Base-by-base conservation (phyloP, 495 filamentous ascomycete genomes). In the Penicillium maclennaniae region DNA sequence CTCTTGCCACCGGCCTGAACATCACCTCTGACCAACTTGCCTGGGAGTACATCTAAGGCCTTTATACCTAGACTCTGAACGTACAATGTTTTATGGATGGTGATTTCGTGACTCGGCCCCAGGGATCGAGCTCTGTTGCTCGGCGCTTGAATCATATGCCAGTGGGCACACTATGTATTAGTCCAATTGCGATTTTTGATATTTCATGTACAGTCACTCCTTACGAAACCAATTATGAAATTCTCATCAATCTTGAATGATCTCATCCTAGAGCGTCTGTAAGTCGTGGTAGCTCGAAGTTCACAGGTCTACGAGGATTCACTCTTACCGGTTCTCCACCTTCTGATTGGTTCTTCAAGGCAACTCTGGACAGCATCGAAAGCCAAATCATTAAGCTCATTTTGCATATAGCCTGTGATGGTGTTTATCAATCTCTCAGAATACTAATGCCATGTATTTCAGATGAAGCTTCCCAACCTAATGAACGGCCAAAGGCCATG, bases 11-110 rank as follows among this genome's bases (percentile, higher is more conserved):
- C 9, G 16, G 47, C 17, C 10, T 46, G 34, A 56, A 53, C 40
- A 39, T 47, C 12, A 56, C 48, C n/a, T 49, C 48, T 10, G 46
- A 43, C 19, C 51, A 53, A 9, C 42, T 55, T 43, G 60, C 70
- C 21, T 71, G 67, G 69, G 59, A 73, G 63, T 73, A 73, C 27
- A 55, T 66, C 45, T 73, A 66, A 62, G 37, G 21, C 28, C 25
- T 42, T 40, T 19, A 20, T 14, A 10, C 38, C n/a, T 19, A n/a
- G 37, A 39, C 8, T 14, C 5, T 39, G 37, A 31, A 16, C 0
- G 7, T 40, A 12, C 14, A 12, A 14, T 34, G 31, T 31, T 31
- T 3, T 34, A 34, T 34, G 15, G 31, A 34, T 14, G 10, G 31
- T 34, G 10, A 12, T 34, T 34, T 12, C 2, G 10, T 34, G 8